Evolutionary conservation across 2,329 filamentous ascomycete genomes (phyloP).

Genomic region (Beauveria bassiana): DNA sequence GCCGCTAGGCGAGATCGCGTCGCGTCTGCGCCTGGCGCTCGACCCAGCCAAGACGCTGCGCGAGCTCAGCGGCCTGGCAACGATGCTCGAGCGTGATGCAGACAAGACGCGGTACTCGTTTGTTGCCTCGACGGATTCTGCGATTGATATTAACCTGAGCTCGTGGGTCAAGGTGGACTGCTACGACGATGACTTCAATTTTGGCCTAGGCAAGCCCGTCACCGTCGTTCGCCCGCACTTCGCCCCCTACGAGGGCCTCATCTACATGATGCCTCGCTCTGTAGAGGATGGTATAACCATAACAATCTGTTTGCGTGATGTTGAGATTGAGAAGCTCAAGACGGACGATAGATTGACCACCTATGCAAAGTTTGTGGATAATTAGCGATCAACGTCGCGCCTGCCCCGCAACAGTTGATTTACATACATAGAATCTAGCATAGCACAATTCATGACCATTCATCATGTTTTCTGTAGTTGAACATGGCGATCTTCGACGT

Average conservation of each 20-base stretch:
- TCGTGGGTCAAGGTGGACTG: slow-evolving; percentile 44
- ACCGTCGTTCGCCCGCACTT: slow-evolving; percentile 41
- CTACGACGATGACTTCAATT: slow-evolving; percentile 39
- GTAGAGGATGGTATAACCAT: slow-evolving; percentile 35
- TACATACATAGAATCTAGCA: no score
- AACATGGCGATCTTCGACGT: no score
- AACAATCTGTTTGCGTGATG: slow-evolving; percentile 26
- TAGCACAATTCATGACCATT: no score
- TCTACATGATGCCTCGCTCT: slow-evolving; percentile 41
- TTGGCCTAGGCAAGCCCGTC: slow-evolving; percentile 37
- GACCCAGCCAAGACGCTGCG: slow-evolving; percentile 27
- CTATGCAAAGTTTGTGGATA: neutral
- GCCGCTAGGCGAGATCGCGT: slow-evolving; percentile 28
- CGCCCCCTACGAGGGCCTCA: slow-evolving; percentile 35
- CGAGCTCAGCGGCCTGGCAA: slow-evolving; percentile 33
- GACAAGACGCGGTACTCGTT: slow-evolving; percentile 30
- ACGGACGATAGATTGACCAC: neutral
- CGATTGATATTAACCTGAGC: slow-evolving; percentile 41
- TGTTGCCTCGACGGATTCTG: slow-evolving; percentile 26
- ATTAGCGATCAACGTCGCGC: no score
- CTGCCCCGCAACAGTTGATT: no score
- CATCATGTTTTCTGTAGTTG: no score
- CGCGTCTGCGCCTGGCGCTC: slow-evolving; percentile 31
- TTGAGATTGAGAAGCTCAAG: neutral
- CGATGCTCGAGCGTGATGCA: slow-evolving; percentile 24